Base-by-base conservation (phyloP, 2,329 filamentous ascomycete genomes). In the Cladosporium cucumerinum region DNA sequence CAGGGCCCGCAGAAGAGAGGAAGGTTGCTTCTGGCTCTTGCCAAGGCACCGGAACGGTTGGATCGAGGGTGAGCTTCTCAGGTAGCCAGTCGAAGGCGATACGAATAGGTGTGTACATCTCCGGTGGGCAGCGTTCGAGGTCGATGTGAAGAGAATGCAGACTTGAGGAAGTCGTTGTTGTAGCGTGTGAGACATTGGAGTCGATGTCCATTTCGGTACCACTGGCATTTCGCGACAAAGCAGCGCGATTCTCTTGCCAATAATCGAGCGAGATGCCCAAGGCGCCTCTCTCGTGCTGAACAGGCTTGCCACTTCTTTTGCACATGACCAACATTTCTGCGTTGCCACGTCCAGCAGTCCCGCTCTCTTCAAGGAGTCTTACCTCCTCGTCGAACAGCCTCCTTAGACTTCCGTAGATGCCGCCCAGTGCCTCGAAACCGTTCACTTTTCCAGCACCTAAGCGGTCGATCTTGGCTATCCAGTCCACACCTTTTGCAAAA, bases 61-160 rank as follows among this genome's bases (percentile, higher is more conserved):
- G 85, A 87, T 90, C 67, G 90, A 88, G 34, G 85, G 83, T 89
- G 88, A 93, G 82, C 1, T 83, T 79, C 28, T 87, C 83, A 10
- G 88, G 87, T 59, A 95, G 85, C 91, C 91, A 95, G 63, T 86
- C 81, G 65, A 89, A 84, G 0, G 91, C 91, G 43, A 92, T 84
- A 21, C 91, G 85, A 26, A 93, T 83, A 0, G 90, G 85, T 1
- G 80, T 84, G 78, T 80, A 85, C 57, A 82, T 75, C 34, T 79
- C 76, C 6, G 80, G 78, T 1, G 79, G 74, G 5, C 75, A 78
- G 12, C 78, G 72, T 68, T 84, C 81, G 72, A 89, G 92, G 67
- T 89, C 87, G 65, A 95, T 82, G 2, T 87, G 78, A 8, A 94
- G 81, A 28, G 5, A 51, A 23, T 64, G 57, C 18, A 52, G 39